phyloP scores from a whole-genome alignment of 2,329 filamentous ascomycete genomes.

The Reticulascus tulasneorum region DNA sequence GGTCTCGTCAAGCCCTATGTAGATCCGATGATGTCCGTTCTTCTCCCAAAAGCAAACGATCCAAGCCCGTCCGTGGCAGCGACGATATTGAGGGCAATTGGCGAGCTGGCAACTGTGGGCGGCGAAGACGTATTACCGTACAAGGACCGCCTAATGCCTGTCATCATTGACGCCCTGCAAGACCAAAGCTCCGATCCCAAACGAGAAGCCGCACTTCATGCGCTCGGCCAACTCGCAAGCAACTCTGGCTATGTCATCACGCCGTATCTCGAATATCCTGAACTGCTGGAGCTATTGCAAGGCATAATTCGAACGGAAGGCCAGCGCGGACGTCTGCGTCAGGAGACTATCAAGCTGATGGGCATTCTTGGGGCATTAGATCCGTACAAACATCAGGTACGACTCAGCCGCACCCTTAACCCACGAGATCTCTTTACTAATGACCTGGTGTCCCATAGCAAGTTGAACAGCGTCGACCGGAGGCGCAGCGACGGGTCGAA shows the following conservation, averaged over 20 bases:
- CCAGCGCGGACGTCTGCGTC: constrained; percentile 76
- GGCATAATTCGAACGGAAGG: constrained; percentile 89
- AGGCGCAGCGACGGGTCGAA: constrained; percentile 66
- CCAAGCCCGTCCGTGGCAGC: constrained; percentile 82
- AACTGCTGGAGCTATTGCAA: constrained; percentile 87
- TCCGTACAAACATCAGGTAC: constrained; percentile 92
- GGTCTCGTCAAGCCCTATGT: constrained; percentile 94
- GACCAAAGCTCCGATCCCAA: constrained; percentile 89
- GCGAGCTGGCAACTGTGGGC: constrained; percentile 88
- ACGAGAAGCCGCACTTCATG: constrained; percentile 84
- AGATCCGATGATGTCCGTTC: constrained; percentile 88
- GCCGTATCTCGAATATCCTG: constrained; percentile 91
- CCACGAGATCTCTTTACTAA: too few relatives aligned
- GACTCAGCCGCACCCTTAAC: too few relatives aligned
- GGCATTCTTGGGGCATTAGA: constrained; percentile 93
- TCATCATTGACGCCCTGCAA: constrained; percentile 90
- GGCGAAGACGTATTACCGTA: constrained; percentile 92
- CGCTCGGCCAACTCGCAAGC: constrained; percentile 86
- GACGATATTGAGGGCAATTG: constrained; percentile 91
- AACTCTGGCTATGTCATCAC: constrained; percentile 98
- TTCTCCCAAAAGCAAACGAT: constrained; percentile 90
- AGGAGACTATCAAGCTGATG: constrained; percentile 94
- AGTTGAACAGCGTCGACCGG: constrained; percentile 83
- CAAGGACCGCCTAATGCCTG: constrained; percentile 87
- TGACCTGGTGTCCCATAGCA: too few relatives aligned